Evolutionary conservation across 1,284 basidiomycete species (phyloP), one percentile per base, ranked within the genome.

Genomic region (Apiotrichum veenhuisii): DNA sequence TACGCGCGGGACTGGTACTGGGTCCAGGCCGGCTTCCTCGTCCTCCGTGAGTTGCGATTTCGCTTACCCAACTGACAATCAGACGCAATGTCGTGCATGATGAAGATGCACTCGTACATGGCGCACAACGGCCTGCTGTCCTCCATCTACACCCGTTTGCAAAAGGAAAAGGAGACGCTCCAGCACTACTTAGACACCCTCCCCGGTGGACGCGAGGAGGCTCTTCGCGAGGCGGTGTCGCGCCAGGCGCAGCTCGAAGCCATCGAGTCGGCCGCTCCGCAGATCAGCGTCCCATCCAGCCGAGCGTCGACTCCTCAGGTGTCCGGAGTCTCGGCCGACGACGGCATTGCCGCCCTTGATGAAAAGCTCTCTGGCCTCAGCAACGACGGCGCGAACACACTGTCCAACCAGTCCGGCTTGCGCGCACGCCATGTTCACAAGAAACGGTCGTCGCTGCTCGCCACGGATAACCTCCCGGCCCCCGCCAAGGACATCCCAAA

Each of bases 21-120:
- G 94, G 94, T 98, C 1, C 95, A 98, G 75, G 91, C 91, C 0
- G 94, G 94, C 10, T 98, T 93, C 77, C 81, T 98, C 52, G 94
- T 92, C 0, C 78, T 98, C n/a, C 95, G 74, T 76, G 61, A 72
- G 74, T 70, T 2, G 41, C 11, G 27, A 17, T 10, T 1, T 22
- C 20, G 4, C 7, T 25, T 10, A 2, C 2, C 12, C 25, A 15
- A 34, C 38, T 17, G 22, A 25, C 45, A 58, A 38, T 0, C 55
- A 76, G 74, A 77, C 46, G 63, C 71, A 9, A 50, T 77, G 52
- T 75, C 76, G 11, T 72, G 60, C 47, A 62, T 77, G 64, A 77
- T 77, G 76, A 77, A 77, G 63, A 70, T 96, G 81, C 93, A 98
- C 77, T 96, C 92, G 18, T 98, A 98, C 77, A 85, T 91, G 77